Base-by-base conservation (phyloP, 179 eudicot genomes). In the Silene noctiflora region DNA sequence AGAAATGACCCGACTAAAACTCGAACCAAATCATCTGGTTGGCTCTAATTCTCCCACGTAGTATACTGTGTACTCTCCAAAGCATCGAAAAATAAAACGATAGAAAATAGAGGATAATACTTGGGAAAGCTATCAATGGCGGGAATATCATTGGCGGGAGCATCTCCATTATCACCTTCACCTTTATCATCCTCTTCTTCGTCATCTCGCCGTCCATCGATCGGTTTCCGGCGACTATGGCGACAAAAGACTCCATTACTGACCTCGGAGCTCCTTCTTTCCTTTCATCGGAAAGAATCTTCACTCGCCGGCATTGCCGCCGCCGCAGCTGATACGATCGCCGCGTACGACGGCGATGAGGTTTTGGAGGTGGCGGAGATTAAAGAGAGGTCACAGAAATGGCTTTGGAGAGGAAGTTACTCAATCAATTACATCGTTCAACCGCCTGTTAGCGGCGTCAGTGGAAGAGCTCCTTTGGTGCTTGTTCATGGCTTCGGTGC, bases 401-500 rank as follows among this genome's bases (percentile, higher is more conserved):
- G 86, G 86, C 20, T 14, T 3, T 77, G 87, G 82, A 56, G 65
- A 79, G 81, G 74, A 13, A 70, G 44, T 2, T 72, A 82, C 48
- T 70, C 85, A 11, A 51, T 85, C 42, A 85, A 80, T 68, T 85
- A 82, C 80, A 77, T 85, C 4, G 80, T 78, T 71, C 81, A 85
- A 56, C 3, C 68, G 35, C 74, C 82, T 0, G 6, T 48, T 59
- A 75, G 31, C 17, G 61, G 8, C 12, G 77, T 22, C 17, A 39
- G 46, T 6, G 58, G n/a, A 1, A 72, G 53, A 5, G 44, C 93
- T 44, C 91, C 94, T 76, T 81, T 94, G 73, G 83, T 94, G 33
- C 94, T 94, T 71, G 96, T 94, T 83, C 97, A 94, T 82, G 98
- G 98, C 21, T 91, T 94, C 48, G 98, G 98, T 39, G 98, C 98